Base-by-base conservation (phyloP, 164 flowering plant genomes). In the Vitis labrusca region DNA sequence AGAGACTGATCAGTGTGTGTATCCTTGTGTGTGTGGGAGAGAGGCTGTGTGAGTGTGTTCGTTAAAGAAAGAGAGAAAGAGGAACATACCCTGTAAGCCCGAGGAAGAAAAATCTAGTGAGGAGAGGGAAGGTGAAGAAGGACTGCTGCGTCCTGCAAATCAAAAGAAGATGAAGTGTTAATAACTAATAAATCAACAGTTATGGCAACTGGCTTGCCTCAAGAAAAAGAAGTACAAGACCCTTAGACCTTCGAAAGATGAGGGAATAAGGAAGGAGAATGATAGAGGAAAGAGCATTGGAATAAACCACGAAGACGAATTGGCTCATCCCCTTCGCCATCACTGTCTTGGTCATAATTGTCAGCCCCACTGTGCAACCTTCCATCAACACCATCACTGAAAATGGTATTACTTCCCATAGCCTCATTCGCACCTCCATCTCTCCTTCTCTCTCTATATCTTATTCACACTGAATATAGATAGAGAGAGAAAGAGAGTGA, bases 291-390 rank as follows among this genome's bases (percentile, higher is more conserved):
- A 85, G 73, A 66, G 81, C 84, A 63, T 82, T 83, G 44, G 85
- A 68, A 49, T 86, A 85, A 10, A 82, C 84, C n/a, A 87, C 80
- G 49, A 85, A 85, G 3, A 85, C 87, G 70, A 67, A 83, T 23
- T 84, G 83, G 64, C 82, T 85, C 83, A 83, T 68, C 8, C 88
- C 87, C 55, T 70, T 62, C 2, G 76, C 51, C 73, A 85, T 78
- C 32, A 74, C 80, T 1, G 84, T 76, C 68, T 83, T 82, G 1
- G 85, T 82, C 76, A 74, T 50, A 1, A 84, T 79, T 2, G 87
- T 86, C 29, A 86, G 53, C 15, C 55, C 84, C 14, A 84, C 80
- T 11, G 77, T 80, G 62, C 71, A 73, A 47, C 77, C 82, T 53
- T 86, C 87, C 82, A 82, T 78, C 14, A 63, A 5, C 76, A 80